Conservation (phyloP, 768 basidiomycete species). For the Calvatia gigantea region DNA sequence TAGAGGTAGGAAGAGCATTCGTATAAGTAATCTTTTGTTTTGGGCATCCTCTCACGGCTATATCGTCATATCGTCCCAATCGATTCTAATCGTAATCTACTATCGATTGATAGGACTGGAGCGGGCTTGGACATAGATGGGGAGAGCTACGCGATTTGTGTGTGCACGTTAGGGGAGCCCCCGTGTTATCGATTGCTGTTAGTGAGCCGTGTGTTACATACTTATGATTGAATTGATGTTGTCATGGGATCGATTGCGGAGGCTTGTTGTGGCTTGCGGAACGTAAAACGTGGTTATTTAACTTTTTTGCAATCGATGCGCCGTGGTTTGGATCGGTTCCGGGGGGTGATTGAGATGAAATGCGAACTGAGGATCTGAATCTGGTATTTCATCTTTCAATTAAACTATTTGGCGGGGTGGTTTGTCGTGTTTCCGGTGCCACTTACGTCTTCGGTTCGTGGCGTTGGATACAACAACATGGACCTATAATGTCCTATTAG, state of each 20-base stretch:
- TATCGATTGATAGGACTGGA: neutral
- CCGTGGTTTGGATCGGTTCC: neutral
- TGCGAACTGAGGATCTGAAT: neutral
- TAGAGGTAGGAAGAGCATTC: neutral
- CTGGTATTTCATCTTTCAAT: neutral
- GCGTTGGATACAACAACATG: neutral
- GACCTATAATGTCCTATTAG: neutral
- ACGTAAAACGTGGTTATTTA: conserved; percentile 1
- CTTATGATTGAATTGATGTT: neutral
- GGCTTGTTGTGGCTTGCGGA: neutral
- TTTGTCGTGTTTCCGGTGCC: neutral
- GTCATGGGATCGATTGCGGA: neutral
- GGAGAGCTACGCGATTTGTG: neutral
- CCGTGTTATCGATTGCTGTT: neutral
- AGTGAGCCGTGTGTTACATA: neutral
- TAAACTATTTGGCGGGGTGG: neutral
- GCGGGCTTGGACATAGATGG: neutral
- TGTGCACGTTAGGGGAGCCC: neutral
- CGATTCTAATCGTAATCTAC: neutral
- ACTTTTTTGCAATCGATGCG: neutral
- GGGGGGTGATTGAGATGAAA: neutral
- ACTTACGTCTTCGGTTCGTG: neutral
- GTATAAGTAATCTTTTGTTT: no score
- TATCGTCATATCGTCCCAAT: conserved; percentile 7
- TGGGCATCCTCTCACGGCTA: conserved; percentile 8